Evolutionary conservation across 169 alveolate species (phyloP).

Genomic region (Cryptosporidium xiaoi): DNA sequence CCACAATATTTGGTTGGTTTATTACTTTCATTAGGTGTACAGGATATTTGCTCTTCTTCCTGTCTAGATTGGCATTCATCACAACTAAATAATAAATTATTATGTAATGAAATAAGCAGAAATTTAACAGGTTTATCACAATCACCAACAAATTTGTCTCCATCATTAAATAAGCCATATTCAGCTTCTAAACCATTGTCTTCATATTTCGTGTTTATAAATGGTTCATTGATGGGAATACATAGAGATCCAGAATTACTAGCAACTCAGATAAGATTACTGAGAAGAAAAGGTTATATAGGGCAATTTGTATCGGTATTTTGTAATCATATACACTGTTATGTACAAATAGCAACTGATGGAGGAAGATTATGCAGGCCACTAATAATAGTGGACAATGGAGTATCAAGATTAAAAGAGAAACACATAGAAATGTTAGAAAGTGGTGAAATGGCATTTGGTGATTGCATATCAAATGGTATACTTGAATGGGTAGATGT

Average conservation of each 20-base stretch:
- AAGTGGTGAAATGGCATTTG: slow-evolving; percentile 87
- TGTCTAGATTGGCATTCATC: slow-evolving; percentile 75
- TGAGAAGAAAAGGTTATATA: slow-evolving; percentile 95
- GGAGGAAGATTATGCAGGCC: slow-evolving; percentile 99
- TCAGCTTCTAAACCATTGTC: slow-evolving; percentile 76
- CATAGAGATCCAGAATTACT: slow-evolving; percentile 90
- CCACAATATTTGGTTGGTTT: slow-evolving; percentile 80
- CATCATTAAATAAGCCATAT: slow-evolving; percentile 69
- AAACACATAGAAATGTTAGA: slow-evolving; percentile 81
- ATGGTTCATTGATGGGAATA: slow-evolving; percentile 95
- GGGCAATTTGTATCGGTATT: slow-evolving; percentile 96
- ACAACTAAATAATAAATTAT: slow-evolving; percentile 2
- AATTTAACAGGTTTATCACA: slow-evolving; percentile 47
- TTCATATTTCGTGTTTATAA: slow-evolving; percentile 89
- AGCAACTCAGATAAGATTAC: slow-evolving; percentile 88
- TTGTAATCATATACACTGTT: slow-evolving; percentile 90
- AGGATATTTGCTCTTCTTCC: slow-evolving; percentile 81
- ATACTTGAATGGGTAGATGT: slow-evolving; percentile 99
- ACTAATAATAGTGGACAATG: slow-evolving; percentile 95
- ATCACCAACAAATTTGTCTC: slow-evolving; percentile 77
- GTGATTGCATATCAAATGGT: slow-evolving; percentile 90
- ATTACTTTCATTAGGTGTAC: slow-evolving; percentile 84
- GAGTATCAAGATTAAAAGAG: slow-evolving; percentile 84
- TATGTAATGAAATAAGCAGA: background rate
- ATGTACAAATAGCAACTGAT: slow-evolving; percentile 97